Evolutionary conservation across 2,329 filamentous ascomycete species (phyloP), one percentile per base, ranked within the genome.

Genomic region (Ambrosiella beaveri): DNA sequence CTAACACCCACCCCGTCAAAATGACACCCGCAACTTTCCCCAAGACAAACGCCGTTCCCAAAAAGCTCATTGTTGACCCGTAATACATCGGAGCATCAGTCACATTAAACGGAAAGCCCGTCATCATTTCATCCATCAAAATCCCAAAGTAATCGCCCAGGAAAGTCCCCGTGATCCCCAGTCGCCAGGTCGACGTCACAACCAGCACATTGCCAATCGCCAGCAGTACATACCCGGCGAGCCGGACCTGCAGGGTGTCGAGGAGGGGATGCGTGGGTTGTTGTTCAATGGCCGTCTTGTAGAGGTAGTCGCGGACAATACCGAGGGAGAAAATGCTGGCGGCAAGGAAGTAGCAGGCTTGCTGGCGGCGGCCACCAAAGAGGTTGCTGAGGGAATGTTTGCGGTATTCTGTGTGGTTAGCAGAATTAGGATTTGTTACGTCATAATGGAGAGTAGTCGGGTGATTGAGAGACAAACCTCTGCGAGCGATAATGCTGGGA

Each of bases 121-220:
- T 95, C 56, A 98, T 90, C 66, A 91, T 91, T 64, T 85, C 75
- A 68, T 97, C 91, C 89, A 96, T 95, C 63, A 98, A 77, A 69
- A 97, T 96, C 64, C 93, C 93, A 68, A 97, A 98, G 76, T 98
- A 98, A 74, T 98, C 93, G 65, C 93, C 93, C 40, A 98, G 76
- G 69, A 96, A 98, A 41, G 93, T 98, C 62, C 93, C 93, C 0
- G 89, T 96, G 66, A 98, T 81, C 59, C 93, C 93, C 45, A 98
- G 81, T 39, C 84, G 86, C 82, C 83, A 96, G 72, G 95, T 97
- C 61, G 86, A 93, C 39, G 85, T 84, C 55, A 97, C 65, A 54
- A 98, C 93, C 40, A 98, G 81, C 56, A 85, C 71, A 70, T 95
- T 96, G 60, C 93, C 93, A 41, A 73, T 68, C 36, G 77, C 76